Evolutionary conservation across 371 early-diverging fungal genomes (phyloP), one percentile per base, ranked within the genome.

Genomic region (Syncephalastrum sp.): DNA sequence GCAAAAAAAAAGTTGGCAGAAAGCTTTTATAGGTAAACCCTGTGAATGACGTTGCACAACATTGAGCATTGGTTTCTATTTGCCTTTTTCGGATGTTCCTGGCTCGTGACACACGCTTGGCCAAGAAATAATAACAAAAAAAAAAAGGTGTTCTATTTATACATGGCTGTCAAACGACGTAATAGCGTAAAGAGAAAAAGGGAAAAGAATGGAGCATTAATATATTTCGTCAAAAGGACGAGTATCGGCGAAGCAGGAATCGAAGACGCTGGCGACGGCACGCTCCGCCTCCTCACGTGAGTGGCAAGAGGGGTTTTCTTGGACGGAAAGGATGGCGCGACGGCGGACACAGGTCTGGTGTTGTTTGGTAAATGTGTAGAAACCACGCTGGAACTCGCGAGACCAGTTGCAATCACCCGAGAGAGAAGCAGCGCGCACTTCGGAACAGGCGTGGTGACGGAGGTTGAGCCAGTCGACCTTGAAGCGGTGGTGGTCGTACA

Each of bases 161-260:
- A n/a, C 38, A 33, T 33, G 38, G 38, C 38, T 33, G 38, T 33
- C 38, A 33, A 33, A 10, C 5, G 38, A 33, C 38, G 10, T 46
- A 46, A 46, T 5, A 46, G 23, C 27, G 15, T 46, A 10, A 14
- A 46, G 23, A 46, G n/a, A 19, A 45, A 19, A 46, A 10, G 16
- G n/a, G 13, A 16, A n/a, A 23, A 2, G 10, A 46, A 13, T 14
- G 17, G 21, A 50, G 2, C 10, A 33, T 47, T 79, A 89, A 60
- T 92, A 92, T 27, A 96, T 92, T 69, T 97, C 97, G 65, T 94
- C 95, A 72, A 95, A 96, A 0, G 97, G 97, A 33, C 90, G 84
- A 5, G 96, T 95, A 60, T 97, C 96, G 1, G 82, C 86, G 69
- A 95, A 96, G 70, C 97, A 97, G 50, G 86, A 87, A 13, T 90